A percentile compares a stretch with the other conserved stretches of the same genome.
Conservation (phyloP, 495 filamentous ascomycete species). For the Durotheca rogersii region DNA sequence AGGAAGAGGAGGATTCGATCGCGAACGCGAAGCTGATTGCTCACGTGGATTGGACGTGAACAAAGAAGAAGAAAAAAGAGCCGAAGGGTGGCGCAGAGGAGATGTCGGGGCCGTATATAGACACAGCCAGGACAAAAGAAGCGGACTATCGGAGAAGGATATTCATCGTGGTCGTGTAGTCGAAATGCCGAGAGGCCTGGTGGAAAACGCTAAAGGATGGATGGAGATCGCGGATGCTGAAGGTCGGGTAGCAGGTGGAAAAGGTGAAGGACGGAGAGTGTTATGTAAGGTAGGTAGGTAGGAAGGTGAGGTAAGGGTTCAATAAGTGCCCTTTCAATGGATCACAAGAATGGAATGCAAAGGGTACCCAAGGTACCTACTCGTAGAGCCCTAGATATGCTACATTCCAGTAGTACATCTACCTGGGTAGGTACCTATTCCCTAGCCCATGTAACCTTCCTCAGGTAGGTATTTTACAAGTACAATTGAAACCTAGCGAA, state of each 20-base stretch:
- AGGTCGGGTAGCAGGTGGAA: constrained; percentile 2
- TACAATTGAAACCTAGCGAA: too few relatives aligned
- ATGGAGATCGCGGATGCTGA: not conserved
- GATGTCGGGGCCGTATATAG: not conserved
- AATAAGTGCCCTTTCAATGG: too few relatives aligned
- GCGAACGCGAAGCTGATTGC: not conserved
- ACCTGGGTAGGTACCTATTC: not conserved
- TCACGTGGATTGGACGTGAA: not conserved
- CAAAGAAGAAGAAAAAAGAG: not conserved
- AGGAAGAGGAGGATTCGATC: not conserved
- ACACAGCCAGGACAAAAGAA: not conserved
- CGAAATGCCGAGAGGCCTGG: not conserved
- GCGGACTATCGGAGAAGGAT: not conserved
- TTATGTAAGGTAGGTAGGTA: constrained; percentile 1
- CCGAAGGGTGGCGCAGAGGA: constrained; percentile 5
- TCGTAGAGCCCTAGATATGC: not conserved
- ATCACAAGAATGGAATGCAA: not conserved
- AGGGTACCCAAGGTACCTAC: not conserved
- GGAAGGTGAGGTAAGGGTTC: not conserved
- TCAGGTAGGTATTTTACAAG: too few relatives aligned
- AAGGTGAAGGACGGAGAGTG: too few relatives aligned
- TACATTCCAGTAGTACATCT: too few relatives aligned
- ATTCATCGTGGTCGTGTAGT: not conserved
- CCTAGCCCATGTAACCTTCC: too few relatives aligned
- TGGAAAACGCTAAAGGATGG: constrained; percentile 6